phyloP scores from a whole-genome alignment of 202 grass and related monocot species.

The Digitaria exilis region DNA sequence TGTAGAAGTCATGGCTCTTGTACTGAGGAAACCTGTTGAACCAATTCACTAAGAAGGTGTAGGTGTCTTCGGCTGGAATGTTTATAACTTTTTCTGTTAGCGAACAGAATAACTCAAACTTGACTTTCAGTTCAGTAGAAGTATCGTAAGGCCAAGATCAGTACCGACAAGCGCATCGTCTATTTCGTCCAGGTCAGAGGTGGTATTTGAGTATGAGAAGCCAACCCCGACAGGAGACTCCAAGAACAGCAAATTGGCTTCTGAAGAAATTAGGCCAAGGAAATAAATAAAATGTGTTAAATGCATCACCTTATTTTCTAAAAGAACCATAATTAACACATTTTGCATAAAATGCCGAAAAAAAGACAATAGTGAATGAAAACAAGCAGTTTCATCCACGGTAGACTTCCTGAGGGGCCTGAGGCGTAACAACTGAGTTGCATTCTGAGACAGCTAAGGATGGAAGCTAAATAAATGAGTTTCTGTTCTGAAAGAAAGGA shows the following conservation, averaged over 20 bases:
- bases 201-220: conserved; percentile 78
- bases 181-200: conserved; percentile 58
- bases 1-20: conserved; percentile 64
- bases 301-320: neutral
- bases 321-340: neutral
- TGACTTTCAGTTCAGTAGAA: neutral
- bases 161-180: conserved; percentile 75
- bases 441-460: neutral
- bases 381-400: neutral
- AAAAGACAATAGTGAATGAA: neutral
- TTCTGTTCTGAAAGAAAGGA: neutral
- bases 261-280: conserved; percentile 35
- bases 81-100: conserved; percentile 9
- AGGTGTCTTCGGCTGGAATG: conserved; percentile 64
- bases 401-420: neutral
- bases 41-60: conserved; percentile 77
- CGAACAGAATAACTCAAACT: neutral
- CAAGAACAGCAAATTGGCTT: conserved; percentile 74
- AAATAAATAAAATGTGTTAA: conserved; percentile 6
- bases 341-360: neutral
- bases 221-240: conserved; percentile 81
- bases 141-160: neutral
- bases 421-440: neutral
- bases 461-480: neutral
- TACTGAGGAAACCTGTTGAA: conserved; percentile 76